phyloP scores from a whole-genome alignment of 306 rosid genomes.

The Abrus precatorius region DNA sequence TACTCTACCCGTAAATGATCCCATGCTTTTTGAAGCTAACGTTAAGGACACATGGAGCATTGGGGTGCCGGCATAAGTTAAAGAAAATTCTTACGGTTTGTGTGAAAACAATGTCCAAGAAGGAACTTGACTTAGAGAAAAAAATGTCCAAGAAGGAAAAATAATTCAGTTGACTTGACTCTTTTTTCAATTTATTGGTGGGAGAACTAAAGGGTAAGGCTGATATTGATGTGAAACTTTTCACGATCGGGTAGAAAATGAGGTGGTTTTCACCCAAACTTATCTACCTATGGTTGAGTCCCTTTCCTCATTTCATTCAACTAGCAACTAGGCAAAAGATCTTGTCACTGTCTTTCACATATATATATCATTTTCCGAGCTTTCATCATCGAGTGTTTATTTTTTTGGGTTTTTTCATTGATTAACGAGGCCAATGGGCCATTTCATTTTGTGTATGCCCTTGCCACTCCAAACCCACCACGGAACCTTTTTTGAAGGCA shows the following conservation, averaged over 20 bases:
- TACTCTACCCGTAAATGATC: not conserved
- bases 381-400: constrained; percentile 38
- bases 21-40: constrained; percentile 32
- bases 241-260: constrained; percentile 53
- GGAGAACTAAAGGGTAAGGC: constrained; percentile 44
- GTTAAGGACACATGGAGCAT: constrained; percentile 26
- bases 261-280: constrained; percentile 44
- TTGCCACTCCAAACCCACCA: constrained; percentile 9
- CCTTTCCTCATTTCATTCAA: constrained; percentile 40
- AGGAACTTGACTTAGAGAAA: not conserved
- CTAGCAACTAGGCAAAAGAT: constrained; percentile 48
- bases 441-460: constrained; percentile 36
- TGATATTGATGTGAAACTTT: constrained; percentile 69
- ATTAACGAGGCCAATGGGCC: constrained; percentile 46
- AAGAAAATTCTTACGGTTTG: constrained; percentile 33
- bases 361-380: constrained; percentile 56
- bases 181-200: constrained; percentile 22
- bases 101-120: constrained; percentile 28
- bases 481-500: constrained; percentile 14
- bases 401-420: constrained; percentile 33
- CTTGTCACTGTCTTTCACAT: constrained; percentile 59
- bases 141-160: constrained; percentile 25
- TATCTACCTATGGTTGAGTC: not conserved
- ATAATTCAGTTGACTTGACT: constrained; percentile 43
- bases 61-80: constrained; percentile 35